These are phyloP conservation scores for Perilla frutescens DNA, from an alignment of 257 asterid genomes.

Conservation along the genomic window DNA sequence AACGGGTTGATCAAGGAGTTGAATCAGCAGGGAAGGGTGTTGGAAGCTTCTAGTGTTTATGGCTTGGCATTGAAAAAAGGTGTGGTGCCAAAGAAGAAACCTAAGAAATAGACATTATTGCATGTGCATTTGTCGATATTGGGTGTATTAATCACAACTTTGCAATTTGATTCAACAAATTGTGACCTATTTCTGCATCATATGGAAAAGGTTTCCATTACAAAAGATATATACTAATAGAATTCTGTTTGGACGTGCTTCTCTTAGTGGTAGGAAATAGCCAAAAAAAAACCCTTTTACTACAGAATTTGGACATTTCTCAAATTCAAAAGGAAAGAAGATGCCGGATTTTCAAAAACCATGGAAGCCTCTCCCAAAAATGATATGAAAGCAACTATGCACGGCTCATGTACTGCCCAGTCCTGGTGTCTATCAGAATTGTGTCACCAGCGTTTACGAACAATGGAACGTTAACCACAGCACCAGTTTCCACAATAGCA, in stretches of 20 bases:
- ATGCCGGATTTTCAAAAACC: slow-evolving; percentile 26
- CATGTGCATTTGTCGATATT: too few species aligned
- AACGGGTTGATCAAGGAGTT: slow-evolving; percentile 49
- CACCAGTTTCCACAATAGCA: slow-evolving; percentile 90
- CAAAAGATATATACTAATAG: background rate
- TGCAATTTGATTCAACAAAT: too few species aligned
- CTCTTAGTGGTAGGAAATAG: slow-evolving; percentile 16
- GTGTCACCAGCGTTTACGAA: slow-evolving; percentile 70
- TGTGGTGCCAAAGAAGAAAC: slow-evolving; percentile 52
- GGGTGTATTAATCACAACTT: too few species aligned
- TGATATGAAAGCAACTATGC: slow-evolving; percentile 50
- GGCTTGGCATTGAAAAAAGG: slow-evolving; percentile 63
- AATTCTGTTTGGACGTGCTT: slow-evolving; percentile 16
- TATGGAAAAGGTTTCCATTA: slow-evolving; percentile 4
- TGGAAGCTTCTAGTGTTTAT: slow-evolving; percentile 52
- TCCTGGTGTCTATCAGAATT: slow-evolving; percentile 83
- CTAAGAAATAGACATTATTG: background rate
- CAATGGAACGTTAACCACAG: slow-evolving; percentile 84
- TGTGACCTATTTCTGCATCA: too few species aligned
- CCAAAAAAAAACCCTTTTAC: background rate
- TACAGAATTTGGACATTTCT: slow-evolving; percentile 20
- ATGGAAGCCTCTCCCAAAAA: slow-evolving; percentile 13
- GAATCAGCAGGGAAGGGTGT: slow-evolving; percentile 45
- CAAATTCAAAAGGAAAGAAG: slow-evolving; percentile 29
- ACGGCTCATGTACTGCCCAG: slow-evolving; percentile 96